These are phyloP conservation scores for Bacterosira constricta DNA, from an alignment of 108 stramenopile genomes.

Conservation along the genomic window DNA sequence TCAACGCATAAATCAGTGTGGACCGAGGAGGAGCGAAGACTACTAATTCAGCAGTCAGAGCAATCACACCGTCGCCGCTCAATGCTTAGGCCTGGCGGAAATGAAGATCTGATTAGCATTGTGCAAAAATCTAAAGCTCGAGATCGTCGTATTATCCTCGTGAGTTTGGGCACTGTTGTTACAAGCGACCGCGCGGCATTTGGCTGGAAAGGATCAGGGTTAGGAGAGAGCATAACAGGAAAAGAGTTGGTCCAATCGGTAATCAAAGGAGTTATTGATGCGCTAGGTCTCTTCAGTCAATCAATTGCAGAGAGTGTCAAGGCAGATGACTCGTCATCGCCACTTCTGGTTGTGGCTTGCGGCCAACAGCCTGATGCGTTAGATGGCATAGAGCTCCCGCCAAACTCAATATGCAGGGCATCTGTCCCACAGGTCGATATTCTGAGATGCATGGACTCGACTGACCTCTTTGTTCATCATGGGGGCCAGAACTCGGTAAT, in stretches of 20 bases:
- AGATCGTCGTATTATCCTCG: slow-evolving; percentile 4
- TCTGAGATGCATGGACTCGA: slow-evolving; percentile 13
- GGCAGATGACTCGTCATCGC: slow-evolving; percentile 9
- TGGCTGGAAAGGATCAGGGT: slow-evolving; percentile 18
- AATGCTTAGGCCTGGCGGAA: too few relatives aligned
- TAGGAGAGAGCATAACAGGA: slow-evolving; percentile 20
- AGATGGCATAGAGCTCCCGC: slow-evolving; percentile 9
- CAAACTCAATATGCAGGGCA: slow-evolving; percentile 22
- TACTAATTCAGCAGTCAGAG: slow-evolving; percentile 11
- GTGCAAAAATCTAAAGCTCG: slow-evolving; percentile 1
- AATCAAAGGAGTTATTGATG: slow-evolving; percentile 27
- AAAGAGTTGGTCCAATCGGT: slow-evolving; percentile 31
- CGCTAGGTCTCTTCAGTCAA: neutral
- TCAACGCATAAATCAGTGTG: too few relatives aligned
- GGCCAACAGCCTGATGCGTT: slow-evolving; percentile 22
- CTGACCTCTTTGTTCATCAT: slow-evolving; percentile 29
- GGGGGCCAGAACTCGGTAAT: slow-evolving; percentile 19
- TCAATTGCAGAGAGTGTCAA: slow-evolving; percentile 10
- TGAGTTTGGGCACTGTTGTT: slow-evolving; percentile 18
- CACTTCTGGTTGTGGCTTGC: slow-evolving; percentile 4
- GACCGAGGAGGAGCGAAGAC: slow-evolving; percentile 10
- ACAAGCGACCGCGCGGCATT: slow-evolving; percentile 19
- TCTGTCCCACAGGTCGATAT: slow-evolving; percentile 32
- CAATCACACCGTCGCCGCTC: too few relatives aligned
- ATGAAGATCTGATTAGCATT: too few relatives aligned